These are phyloP conservation scores for Edaphochlamys debaryana DNA, from an alignment of 139 green algal species.

Conservation along the genomic window DNA sequence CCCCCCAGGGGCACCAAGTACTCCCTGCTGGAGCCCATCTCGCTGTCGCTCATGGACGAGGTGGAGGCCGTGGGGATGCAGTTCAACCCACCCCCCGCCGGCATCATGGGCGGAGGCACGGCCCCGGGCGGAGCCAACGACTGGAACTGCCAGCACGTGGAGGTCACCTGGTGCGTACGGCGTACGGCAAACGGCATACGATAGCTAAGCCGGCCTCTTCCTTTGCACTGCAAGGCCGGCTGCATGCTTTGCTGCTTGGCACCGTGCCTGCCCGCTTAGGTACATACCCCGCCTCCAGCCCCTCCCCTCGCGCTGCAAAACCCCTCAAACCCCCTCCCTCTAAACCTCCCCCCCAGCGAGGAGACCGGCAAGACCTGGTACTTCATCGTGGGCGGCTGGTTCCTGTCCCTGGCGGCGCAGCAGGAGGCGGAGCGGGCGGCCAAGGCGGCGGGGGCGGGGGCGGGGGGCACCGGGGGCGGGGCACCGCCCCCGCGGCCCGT, in stretches of 20 bases:
- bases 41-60: constrained; percentile 19
- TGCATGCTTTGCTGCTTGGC: too few relatives aligned
- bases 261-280: too few relatives aligned
- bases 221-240: too few relatives aligned
- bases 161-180: constrained; percentile 24
- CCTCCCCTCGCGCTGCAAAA: too few relatives aligned
- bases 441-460: neutral
- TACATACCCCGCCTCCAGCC: too few relatives aligned
- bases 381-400: constrained; percentile 28
- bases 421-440: neutral
- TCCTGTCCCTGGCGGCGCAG: neutral
- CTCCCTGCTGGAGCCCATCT: constrained; percentile 11
- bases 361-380: constrained; percentile 32
- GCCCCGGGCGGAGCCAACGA: neutral
- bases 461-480: too few relatives aligned
- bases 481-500: too few relatives aligned
- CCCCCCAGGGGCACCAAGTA: constrained; percentile 19
- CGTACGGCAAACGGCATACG: too few relatives aligned
- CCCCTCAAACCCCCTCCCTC: neutral
- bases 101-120: neutral
- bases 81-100: neutral
- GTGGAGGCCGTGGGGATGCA: neutral
- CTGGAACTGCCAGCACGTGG: constrained; percentile 32
- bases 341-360: neutral
- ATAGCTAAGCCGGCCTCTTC: too few relatives aligned